Evolutionary conservation across 768 basidiomycete genomes (phyloP).

Genomic region (Sarcodon sp.): DNA sequence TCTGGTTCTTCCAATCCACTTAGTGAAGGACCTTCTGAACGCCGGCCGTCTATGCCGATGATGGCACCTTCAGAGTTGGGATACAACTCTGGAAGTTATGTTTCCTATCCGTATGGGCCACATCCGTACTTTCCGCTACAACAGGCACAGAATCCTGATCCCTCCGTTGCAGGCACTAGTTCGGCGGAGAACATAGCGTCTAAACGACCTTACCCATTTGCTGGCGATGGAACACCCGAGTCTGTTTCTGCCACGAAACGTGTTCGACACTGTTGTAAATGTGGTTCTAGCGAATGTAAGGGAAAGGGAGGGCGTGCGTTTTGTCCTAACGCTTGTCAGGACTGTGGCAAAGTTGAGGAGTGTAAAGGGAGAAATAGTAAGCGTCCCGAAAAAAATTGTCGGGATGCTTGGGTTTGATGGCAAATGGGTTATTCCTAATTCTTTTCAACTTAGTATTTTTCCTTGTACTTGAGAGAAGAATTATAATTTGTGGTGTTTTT

Average conservation of each 20-base stretch:
- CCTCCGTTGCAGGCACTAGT: neutral
- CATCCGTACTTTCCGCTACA: slow-evolving; percentile 15
- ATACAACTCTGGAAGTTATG: slow-evolving; percentile 10
- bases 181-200: slow-evolving; percentile 2
- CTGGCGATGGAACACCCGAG: slow-evolving; percentile 5
- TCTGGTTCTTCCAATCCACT: no score
- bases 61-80: neutral
- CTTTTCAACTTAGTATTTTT: no score
- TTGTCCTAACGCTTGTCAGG: slow-evolving; percentile 65
- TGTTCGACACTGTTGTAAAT: slow-evolving; percentile 74
- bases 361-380: slow-evolving; percentile 71
- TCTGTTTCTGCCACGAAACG: slow-evolving; percentile 26
- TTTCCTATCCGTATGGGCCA: slow-evolving; percentile 23
- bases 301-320: slow-evolving; percentile 70
- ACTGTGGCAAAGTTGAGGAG: slow-evolving; percentile 62
- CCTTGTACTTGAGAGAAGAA: no score
- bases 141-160: slow-evolving; percentile 12
- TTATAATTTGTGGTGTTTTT: no score
- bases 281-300: slow-evolving; percentile 70
- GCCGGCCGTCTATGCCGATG: neutral
- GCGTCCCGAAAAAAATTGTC: slow-evolving; percentile 63
- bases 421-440: no score
- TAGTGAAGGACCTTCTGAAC: no score
- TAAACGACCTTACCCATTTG: slow-evolving; percentile 16
- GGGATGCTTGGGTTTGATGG: slow-evolving; percentile 33